These are phyloP conservation scores for Xylaria sp. DNA, from an alignment of 2,329 filamentous ascomycete genomes.

Conservation along the genomic window DNA sequence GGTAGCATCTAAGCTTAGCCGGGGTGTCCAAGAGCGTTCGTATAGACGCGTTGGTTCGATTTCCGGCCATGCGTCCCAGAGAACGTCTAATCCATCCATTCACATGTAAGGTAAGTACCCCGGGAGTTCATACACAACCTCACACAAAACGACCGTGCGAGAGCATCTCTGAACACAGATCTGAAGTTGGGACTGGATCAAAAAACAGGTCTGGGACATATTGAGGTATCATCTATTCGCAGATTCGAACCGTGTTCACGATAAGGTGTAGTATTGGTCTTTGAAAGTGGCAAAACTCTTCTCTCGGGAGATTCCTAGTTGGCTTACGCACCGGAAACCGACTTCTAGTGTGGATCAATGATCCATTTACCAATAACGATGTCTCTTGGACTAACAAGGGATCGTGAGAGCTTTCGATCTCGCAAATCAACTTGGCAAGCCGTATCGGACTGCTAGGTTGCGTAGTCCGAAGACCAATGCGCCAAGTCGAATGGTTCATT, in stretches of 20 bases:
- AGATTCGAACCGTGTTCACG: background rate
- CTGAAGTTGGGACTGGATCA: background rate
- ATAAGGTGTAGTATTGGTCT: background rate
- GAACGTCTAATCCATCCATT: constrained; percentile 5
- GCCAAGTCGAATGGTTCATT: constrained; percentile 39
- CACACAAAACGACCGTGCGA: background rate
- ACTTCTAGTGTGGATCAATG: constrained; percentile 30
- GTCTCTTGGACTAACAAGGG: constrained; percentile 9
- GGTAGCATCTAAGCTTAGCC: constrained; percentile 27
- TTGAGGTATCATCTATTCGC: background rate
- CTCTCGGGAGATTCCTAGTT: background rate
- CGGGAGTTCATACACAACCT: background rate
- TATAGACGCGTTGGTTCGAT: constrained; percentile 10
- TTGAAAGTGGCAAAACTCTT: background rate
- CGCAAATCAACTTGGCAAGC: constrained; percentile 32
- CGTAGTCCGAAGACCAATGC: constrained; percentile 31
- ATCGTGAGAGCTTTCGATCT: constrained; percentile 20
- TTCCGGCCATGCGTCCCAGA: constrained; percentile 8
- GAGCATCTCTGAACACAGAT: background rate
- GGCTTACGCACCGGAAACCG: constrained; percentile 28
- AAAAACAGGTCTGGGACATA: background rate
- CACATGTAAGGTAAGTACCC: constrained; percentile 3
- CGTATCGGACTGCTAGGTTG: constrained; percentile 23
- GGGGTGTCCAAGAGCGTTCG: constrained; percentile 16
- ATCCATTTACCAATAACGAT: constrained; percentile 22